Evolutionary conservation across 768 basidiomycete genomes (phyloP).

Genomic region (Tylopilus cervinicoccineus): DNA sequence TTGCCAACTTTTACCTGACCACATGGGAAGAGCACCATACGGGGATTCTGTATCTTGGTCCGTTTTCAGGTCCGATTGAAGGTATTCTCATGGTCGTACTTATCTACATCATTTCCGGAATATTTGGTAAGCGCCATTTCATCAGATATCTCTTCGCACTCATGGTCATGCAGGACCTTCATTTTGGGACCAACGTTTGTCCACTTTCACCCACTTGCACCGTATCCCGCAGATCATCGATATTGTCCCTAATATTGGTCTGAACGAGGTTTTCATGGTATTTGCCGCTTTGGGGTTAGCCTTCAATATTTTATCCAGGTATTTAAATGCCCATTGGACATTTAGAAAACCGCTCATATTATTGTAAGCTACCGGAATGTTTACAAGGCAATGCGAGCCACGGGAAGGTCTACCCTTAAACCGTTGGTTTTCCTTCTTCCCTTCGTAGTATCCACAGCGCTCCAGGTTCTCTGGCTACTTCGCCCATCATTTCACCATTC

Average conservation of each 20-base stretch:
- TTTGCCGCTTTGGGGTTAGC: slow-evolving; percentile 66
- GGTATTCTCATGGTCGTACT: slow-evolving; percentile 83
- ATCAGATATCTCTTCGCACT: neutral
- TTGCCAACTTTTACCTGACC: slow-evolving; percentile 69
- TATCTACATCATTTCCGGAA: slow-evolving; percentile 76
- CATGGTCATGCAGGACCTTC: slow-evolving; percentile 50
- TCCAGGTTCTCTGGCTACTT: slow-evolving; percentile 81
- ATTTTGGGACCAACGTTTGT: slow-evolving; percentile 75
- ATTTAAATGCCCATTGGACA: neutral
- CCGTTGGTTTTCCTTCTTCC: slow-evolving; percentile 80
- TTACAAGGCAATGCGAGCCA: slow-evolving; percentile 47
- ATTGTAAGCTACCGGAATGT: slow-evolving; percentile 76
- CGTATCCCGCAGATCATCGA: slow-evolving; percentile 43
- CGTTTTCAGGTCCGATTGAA: slow-evolving; percentile 94
- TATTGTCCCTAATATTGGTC: slow-evolving; percentile 57
- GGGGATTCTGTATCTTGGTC: slow-evolving; percentile 85
- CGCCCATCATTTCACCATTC: slow-evolving; percentile 59
- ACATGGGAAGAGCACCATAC: slow-evolving; percentile 90
- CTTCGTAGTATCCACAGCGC: slow-evolving; percentile 62
- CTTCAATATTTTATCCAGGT: slow-evolving; percentile 80
- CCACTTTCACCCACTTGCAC: slow-evolving; percentile 55
- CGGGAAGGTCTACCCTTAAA: slow-evolving; percentile 37
- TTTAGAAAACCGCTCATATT: slow-evolving; percentile 2
- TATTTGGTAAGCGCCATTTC: slow-evolving; percentile 49
- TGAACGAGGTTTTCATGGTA: slow-evolving; percentile 88